Percentiles rank a stretch among this genome's conserved stretches.
Conservation (phyloP, 805 yeast species). For the Torulaspora gathmanii region DNA sequence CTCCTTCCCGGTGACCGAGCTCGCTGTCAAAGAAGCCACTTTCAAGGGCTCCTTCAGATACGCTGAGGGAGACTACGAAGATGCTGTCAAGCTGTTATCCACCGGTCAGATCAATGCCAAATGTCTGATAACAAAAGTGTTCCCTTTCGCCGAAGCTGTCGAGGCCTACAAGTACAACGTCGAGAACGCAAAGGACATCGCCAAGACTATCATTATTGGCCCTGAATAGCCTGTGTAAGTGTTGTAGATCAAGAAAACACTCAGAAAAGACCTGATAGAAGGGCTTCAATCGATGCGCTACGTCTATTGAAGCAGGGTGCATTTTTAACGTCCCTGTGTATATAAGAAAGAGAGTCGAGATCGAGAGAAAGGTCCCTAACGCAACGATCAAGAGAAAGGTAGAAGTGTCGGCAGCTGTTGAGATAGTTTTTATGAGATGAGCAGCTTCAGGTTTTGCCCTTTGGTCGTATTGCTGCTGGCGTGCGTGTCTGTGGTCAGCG, state of each 20-base stretch:
- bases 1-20: slow-evolving; percentile 67
- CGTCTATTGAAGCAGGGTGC: not conserved
- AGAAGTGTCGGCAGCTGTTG: not conserved
- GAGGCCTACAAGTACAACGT: slow-evolving; percentile 66
- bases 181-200: slow-evolving; percentile 57
- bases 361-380: not conserved
- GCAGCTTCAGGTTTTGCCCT: not conserved
- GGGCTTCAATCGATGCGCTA: not conserved
- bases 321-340: not conserved
- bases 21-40: slow-evolving; percentile 63
- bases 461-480: not conserved
- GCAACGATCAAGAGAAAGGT: not conserved
- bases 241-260: not conserved
- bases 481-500: slow-evolving; percentile 7
- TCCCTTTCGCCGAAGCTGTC: slow-evolving; percentile 64
- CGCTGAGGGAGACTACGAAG: slow-evolving; percentile 68
- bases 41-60: slow-evolving; percentile 79
- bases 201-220: slow-evolving; percentile 79
- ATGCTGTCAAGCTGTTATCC: slow-evolving; percentile 63
- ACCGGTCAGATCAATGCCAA: slow-evolving; percentile 62
- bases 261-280: not conserved
- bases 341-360: not conserved
- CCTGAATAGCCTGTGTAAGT: slow-evolving; percentile 38
- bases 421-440: not conserved
- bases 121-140: slow-evolving; percentile 68